Evolutionary conservation across 2,329 filamentous ascomycete species (phyloP), one percentile per base, ranked within the genome.

Genomic region (Diaporthe sp.): DNA sequence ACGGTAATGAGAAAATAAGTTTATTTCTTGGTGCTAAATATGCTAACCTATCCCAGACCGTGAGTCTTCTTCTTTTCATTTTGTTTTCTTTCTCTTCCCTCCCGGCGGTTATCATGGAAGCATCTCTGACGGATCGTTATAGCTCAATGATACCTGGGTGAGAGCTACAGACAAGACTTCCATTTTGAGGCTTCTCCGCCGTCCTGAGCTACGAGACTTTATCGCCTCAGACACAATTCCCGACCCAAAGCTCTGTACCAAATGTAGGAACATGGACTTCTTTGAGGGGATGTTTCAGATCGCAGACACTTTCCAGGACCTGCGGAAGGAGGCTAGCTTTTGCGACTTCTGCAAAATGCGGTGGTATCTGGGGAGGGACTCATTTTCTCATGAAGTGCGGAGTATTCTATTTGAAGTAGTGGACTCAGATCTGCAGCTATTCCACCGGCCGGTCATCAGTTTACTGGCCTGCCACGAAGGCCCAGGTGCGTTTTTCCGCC

Each of bases 401-500:
- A 25, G 9, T 37, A 32, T 59, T 8, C 1, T n/a, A 2, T 59
- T 59, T 17, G 10, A 25, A 13, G 13, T 25, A 25, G 9, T 59
- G 15, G 10, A 25, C n/a, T 59, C 56, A 0, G 32, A 59, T 25
- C 13, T 59, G 12, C 56, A 59, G 13, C 32, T 59, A 35, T 42
- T 42, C 2, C 5, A 19, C 0, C 78, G 80, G 27, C 78, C 84
- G 19, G 83, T 81, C 0, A 82, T 86, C 17, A 83, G 81, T 59
- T 85, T 84, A 71, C 12, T 59, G 32, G 35, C 56, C 35, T 59
- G 56, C 56, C 22, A 25, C 27, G 25, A 39, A 59, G 19, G 19
- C 3, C n/a, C 19, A 58, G 19, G 55, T 58, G 19, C 3, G 55
- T 58, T n/a, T 58, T 1, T n/a, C 37, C 32, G 19, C 19, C 30